A percentile compares a stretch with the other conserved stretches of the same genome.
These are phyloP conservation scores for Eutrema japonicum DNA, from an alignment of 345 rosid species.

Conservation along the genomic window DNA sequence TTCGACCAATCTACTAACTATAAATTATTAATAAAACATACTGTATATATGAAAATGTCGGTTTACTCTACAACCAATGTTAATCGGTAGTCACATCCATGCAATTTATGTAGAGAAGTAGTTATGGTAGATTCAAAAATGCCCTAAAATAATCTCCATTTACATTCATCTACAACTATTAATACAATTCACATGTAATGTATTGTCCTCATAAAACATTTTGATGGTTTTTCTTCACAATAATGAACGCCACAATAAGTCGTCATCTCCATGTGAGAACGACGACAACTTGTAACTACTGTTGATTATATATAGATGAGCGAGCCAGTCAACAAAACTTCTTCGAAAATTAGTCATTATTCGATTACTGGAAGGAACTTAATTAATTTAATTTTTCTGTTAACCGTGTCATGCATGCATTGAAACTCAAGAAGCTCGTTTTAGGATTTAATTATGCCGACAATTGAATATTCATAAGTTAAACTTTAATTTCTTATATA, in stretches of 20 bases:
- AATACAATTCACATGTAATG: slow-evolving; percentile 27
- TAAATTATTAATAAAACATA: neutral
- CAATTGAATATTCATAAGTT: neutral
- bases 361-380: neutral
- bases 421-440: neutral
- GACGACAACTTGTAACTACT: slow-evolving; percentile 6
- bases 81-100: slow-evolving; percentile 45
- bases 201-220: slow-evolving; percentile 1
- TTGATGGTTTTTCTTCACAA: slow-evolving; percentile 18
- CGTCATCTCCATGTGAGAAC: slow-evolving; percentile 23
- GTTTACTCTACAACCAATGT: slow-evolving; percentile 13
- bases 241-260: slow-evolving; percentile 19
- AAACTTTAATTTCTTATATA: neutral
- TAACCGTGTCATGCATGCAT: neutral
- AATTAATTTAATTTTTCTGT: neutral
- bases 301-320: neutral
- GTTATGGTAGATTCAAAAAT: slow-evolving; percentile 4
- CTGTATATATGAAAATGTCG: neutral
- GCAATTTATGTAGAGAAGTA: slow-evolving; percentile 45
- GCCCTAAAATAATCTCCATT: neutral
- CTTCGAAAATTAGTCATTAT: neutral
- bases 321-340: neutral
- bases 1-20: slow-evolving; percentile 18
- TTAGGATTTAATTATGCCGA: neutral
- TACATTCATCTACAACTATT: slow-evolving; percentile 3